Percentiles rank a stretch among this genome's conserved stretches.
phyloP scores from a whole-genome alignment of 2,329 filamentous ascomycete genomes.

The Tolypocladium cylindrosporum region DNA sequence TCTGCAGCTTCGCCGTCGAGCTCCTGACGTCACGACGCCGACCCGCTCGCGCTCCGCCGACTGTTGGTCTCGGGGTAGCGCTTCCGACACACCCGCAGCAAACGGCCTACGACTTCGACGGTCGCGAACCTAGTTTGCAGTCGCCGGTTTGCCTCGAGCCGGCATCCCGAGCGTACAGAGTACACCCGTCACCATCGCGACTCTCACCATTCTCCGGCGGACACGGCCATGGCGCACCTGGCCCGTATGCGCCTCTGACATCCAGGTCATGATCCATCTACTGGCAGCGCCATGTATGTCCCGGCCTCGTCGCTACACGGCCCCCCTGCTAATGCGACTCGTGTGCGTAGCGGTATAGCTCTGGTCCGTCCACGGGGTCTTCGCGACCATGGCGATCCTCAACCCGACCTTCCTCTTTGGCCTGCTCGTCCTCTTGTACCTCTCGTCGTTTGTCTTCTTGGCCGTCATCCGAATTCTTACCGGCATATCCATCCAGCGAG shows the following conservation, averaged over 20 bases:
- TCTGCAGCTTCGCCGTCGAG: background rate
- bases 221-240: background rate
- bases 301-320: background rate
- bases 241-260: background rate
- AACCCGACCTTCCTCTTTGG: constrained; percentile 79
- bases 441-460: constrained; percentile 87
- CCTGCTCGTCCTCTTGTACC: constrained; percentile 74
- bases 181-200: background rate
- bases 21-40: background rate
- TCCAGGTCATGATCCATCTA: background rate
- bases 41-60: background rate
- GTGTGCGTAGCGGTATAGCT: constrained; percentile 1
- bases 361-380: background rate
- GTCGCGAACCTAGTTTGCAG: background rate
- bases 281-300: background rate
- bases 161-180: background rate
- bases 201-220: background rate
- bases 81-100: background rate
- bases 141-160: background rate
- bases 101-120: background rate
- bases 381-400: constrained; percentile 48
- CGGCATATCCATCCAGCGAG: constrained; percentile 87
- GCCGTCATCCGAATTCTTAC: constrained; percentile 87
- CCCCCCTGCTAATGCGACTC: background rate
- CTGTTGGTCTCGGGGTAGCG: background rate